Evolutionary conservation across 2,329 filamentous ascomycete genomes (phyloP), one percentile per base, ranked within the genome.

Genomic region (Aureobasidium mangrovei): DNA sequence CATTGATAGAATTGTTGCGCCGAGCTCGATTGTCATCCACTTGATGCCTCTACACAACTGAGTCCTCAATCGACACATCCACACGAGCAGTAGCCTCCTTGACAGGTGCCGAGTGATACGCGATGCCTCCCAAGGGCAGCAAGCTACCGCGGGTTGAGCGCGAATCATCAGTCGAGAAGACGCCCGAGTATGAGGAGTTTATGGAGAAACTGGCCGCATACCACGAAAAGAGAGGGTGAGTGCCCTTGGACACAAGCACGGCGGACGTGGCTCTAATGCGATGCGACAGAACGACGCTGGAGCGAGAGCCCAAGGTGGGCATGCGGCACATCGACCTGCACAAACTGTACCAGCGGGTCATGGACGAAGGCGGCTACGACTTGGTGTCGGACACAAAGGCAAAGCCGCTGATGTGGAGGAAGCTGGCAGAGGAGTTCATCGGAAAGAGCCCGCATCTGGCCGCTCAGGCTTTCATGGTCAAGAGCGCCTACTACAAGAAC

Each of bases 401-500:
- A 82, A 71, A 91, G 68, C 93, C 91, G 74, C 79, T 94, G 60
- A 86, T 87, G 49, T 95, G 90, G 90, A 81, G 88, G 59, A 83
- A 82, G 62, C 79, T 95, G 63, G 87, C 85, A 9, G 78, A 83
- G 52, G 84, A 90, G 62, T 84, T 95, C 55, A 82, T 87, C 47
- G 80, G 91, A 59, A 82, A 82, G 64, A 83, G 83, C 54, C 78
- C 80, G 63, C 90, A 91, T 65, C 82, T 88, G 57, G 80, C 88
- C 5, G 88, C 88, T n/a, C 82, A 89, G 56, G 89, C 88, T 10
- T 95, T 94, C 71, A 80, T 86, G 56, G 75, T 95, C 54, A 95
- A 95, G 72, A 85, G 86, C 54, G 83, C 86, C 59, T 95, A 93
- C 73, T 94, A 94, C 75, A 91, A 89, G 69, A 89, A 91, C 63